phyloP scores from a whole-genome alignment of 2,329 filamentous ascomycete species.

The Aureobasidium vineae region DNA sequence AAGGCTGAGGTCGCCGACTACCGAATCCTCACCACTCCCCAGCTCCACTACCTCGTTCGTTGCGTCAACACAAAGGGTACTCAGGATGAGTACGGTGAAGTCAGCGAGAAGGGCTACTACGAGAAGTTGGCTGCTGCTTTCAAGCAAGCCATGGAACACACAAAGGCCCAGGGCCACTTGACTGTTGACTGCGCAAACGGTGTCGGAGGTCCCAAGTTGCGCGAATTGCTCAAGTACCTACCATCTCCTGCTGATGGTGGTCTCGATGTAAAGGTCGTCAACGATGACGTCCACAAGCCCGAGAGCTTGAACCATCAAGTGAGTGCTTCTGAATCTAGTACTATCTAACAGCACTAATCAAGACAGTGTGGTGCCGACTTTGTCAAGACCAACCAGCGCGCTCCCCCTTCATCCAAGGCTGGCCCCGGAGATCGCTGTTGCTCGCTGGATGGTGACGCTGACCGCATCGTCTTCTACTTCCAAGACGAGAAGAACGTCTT shows the following conservation, averaged over 20 bases:
- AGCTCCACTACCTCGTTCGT: slow-evolving; percentile 93
- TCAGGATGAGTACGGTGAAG: slow-evolving; percentile 80
- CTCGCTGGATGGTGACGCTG: slow-evolving; percentile 92
- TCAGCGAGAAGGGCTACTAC: slow-evolving; percentile 91
- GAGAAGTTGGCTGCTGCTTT: slow-evolving; percentile 86
- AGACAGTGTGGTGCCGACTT: slow-evolving; percentile 85
- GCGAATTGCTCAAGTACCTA: slow-evolving; percentile 80
- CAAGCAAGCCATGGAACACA: slow-evolving; percentile 74
- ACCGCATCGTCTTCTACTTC: slow-evolving; percentile 95
- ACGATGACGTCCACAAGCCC: slow-evolving; percentile 88
- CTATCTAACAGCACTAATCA: neutral
- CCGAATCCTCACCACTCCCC: slow-evolving; percentile 93
- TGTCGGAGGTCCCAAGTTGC: slow-evolving; percentile 87
- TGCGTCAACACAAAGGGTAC: slow-evolving; percentile 92
- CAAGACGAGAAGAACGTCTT: slow-evolving; percentile 78
- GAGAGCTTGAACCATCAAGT: slow-evolving; percentile 87
- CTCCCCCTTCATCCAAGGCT: slow-evolving; percentile 78
- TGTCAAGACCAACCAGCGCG: slow-evolving; percentile 94
- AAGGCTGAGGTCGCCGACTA: slow-evolving; percentile 75
- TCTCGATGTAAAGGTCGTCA: slow-evolving; percentile 81
- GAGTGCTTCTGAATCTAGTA: slow-evolving; percentile 38
- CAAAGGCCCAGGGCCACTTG: slow-evolving; percentile 69
- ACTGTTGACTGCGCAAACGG: slow-evolving; percentile 96
- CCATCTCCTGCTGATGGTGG: slow-evolving; percentile 64
- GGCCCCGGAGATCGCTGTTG: slow-evolving; percentile 74